Evolutionary conservation across 495 filamentous ascomycete species (phyloP).

Genomic region (Talaromyces borbonicus): DNA sequence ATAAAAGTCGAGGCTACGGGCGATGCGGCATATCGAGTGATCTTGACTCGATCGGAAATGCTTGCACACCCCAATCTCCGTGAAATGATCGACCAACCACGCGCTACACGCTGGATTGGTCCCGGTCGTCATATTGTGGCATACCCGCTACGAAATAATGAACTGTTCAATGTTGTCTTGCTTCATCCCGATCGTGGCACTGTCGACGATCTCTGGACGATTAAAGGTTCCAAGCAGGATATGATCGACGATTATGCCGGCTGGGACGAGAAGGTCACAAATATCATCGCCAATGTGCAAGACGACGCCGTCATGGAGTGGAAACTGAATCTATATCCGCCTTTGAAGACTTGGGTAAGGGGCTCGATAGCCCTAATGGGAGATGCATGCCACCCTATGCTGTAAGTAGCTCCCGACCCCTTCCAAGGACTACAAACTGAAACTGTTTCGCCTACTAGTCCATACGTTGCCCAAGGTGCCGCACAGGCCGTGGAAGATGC

Average conservation of each 20-base stretch:
- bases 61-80: slow-evolving; percentile 26
- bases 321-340: slow-evolving; percentile 50
- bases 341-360: slow-evolving; percentile 46
- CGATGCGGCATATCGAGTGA: slow-evolving; percentile 37
- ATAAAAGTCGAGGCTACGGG: slow-evolving; percentile 27
- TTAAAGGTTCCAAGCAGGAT: slow-evolving; percentile 29
- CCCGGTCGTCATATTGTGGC: slow-evolving; percentile 35
- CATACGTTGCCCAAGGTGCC: slow-evolving; percentile 42
- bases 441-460: slow-evolving; percentile 15
- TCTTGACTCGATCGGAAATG: slow-evolving; percentile 28
- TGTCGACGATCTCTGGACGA: slow-evolving; percentile 35
- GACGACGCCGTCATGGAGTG: slow-evolving; percentile 53
- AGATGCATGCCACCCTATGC: slow-evolving; percentile 60
- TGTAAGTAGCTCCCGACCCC: slow-evolving; percentile 20
- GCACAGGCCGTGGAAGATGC: slow-evolving; percentile 46
- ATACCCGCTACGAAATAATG: slow-evolving; percentile 33
- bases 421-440: background rate
- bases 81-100: slow-evolving; percentile 26
- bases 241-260: slow-evolving; percentile 32
- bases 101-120: slow-evolving; percentile 34
- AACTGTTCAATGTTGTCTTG: slow-evolving; percentile 35
- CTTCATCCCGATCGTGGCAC: slow-evolving; percentile 28
- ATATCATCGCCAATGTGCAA: slow-evolving; percentile 26
- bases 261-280: slow-evolving; percentile 26
- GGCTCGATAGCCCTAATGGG: slow-evolving; percentile 53